Base-by-base conservation (phyloP, 2,329 filamentous ascomycete genomes). In the Fusarium brevicatenulatum region DNA sequence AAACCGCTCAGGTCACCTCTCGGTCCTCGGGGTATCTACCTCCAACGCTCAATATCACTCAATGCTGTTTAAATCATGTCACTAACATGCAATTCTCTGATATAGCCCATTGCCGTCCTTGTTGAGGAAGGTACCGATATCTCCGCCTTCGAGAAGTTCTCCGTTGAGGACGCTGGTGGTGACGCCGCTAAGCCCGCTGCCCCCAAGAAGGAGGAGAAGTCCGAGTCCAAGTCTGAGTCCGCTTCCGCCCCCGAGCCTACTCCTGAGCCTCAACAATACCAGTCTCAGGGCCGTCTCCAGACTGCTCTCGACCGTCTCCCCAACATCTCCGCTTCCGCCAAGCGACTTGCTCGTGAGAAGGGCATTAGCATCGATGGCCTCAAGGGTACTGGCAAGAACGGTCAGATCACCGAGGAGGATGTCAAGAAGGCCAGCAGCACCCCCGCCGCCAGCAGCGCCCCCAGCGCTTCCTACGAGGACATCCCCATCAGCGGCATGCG, bases 61-160 rank as follows among this genome's bases (percentile, higher is more conserved):
- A 55, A 18, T 43, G 28, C 23, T 52, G 36, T 54, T 54, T 58
- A n/a, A 39, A 42, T 49, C 54, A 50, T 63, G 40, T 56, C 57
- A 52, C 74, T 71, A 39, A 70, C 67, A 44, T 21, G 15, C 65
- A 52, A 42, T 60, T 64, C 47, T 43, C 49, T 65, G 37, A 54
- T 61, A 55, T 78, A 99, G 96, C 96, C 97, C 75, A 99, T 99
- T 81, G 97, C 95, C 72, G 90, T 99, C 73, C 89, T 98, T 81
- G 92, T 98, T 74, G 95, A 98, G 81, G 95, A 98, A 81, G 95
- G 93, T 67, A 90, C 89, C 82, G 95, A 99, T 81, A 87, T 97
- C 75, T 88, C 91, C 56, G 92, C 95, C 57, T 99, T 99, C 83
- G 94, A 95, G 80, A 90, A 90, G 73, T 99, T 98, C 87, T 92